Conservation (phyloP, 2,329 filamentous ascomycete species). For the Raffaelea albimanens region DNA sequence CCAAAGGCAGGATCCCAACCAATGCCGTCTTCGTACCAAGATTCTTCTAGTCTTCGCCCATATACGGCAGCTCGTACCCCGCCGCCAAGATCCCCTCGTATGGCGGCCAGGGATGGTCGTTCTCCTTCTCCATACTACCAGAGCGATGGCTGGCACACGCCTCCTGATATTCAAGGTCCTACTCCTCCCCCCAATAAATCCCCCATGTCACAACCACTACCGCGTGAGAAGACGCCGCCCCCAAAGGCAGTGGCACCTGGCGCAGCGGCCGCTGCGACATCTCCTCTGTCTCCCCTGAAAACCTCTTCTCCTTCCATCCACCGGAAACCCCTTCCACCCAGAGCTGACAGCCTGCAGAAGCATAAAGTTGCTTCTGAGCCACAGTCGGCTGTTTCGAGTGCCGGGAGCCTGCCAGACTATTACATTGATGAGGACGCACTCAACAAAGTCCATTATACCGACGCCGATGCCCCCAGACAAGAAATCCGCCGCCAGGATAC, state of each 20-base stretch:
- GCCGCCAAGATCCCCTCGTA: not conserved
- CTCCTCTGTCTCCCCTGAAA: slow-evolving; percentile 9
- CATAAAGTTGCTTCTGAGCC: slow-evolving; percentile 10
- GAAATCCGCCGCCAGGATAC: slow-evolving; percentile 25
- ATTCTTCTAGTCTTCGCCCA: not conserved
- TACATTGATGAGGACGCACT: slow-evolving; percentile 13
- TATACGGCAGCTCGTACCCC: not conserved
- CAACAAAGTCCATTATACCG: slow-evolving; percentile 9
- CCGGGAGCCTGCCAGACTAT: slow-evolving; percentile 11
- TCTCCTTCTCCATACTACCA: slow-evolving; percentile 4
- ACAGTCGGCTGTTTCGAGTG: slow-evolving; percentile 13
- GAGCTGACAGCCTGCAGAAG: slow-evolving; percentile 16
- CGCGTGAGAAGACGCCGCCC: not conserved
- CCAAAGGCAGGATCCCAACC: not conserved
- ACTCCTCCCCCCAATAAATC: slow-evolving; percentile 4
- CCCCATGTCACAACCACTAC: not conserved
- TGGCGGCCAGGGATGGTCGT: not conserved
- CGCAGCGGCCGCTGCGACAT: not conserved
- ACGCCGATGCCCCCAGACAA: slow-evolving; percentile 7
- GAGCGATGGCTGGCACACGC: slow-evolving; percentile 6
- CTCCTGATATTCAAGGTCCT: slow-evolving; percentile 10
- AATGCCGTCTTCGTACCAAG: not conserved
- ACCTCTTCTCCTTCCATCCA: slow-evolving; percentile 16
- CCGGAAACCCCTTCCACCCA: slow-evolving; percentile 21
- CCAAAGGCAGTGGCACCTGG: not conserved